A percentile compares a stretch with the other conserved stretches of the same genome.
Conservation (phyloP, 768 basidiomycete genomes). For the Trametes sanguinea region DNA sequence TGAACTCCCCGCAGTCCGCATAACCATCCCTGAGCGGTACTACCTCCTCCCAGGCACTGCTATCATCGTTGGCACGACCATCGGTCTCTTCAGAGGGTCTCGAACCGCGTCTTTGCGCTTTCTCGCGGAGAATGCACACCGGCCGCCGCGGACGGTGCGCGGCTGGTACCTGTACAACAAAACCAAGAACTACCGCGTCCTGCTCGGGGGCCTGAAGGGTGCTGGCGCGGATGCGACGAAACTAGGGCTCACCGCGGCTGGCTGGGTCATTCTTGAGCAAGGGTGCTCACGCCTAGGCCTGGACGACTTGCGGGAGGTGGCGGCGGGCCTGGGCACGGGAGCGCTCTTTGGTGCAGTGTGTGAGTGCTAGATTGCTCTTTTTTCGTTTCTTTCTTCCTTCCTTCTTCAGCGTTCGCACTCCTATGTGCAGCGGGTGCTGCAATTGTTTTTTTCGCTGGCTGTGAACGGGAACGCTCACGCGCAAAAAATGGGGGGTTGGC, state of each 20-base stretch:
- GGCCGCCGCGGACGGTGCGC: slow-evolving; percentile 78
- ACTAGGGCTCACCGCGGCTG: slow-evolving; percentile 48
- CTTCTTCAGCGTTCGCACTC: no score
- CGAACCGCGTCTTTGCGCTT: slow-evolving; percentile 74
- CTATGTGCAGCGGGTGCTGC: background rate
- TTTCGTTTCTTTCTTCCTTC: background rate
- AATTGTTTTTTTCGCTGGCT: background rate
- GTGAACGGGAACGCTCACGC: slow-evolving; percentile 6
- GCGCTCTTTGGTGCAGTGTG: slow-evolving; percentile 57
- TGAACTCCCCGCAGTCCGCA: slow-evolving; percentile 31
- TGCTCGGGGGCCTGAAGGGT: slow-evolving; percentile 69
- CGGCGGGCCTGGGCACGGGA: slow-evolving; percentile 67
- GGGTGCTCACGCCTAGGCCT: slow-evolving; percentile 39
- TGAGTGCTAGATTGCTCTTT: slow-evolving; percentile 35
- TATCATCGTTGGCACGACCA: slow-evolving; percentile 59
- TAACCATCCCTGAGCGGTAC: slow-evolving; percentile 58
- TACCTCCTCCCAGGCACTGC: slow-evolving; percentile 64
- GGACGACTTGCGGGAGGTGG: slow-evolving; percentile 52
- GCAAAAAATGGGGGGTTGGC: background rate
- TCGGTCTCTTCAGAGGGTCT: slow-evolving; percentile 75
- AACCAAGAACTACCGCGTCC: slow-evolving; percentile 89
- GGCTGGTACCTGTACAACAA: slow-evolving; percentile 98
- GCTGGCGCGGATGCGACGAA: slow-evolving; percentile 59
- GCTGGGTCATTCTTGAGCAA: slow-evolving; percentile 54
- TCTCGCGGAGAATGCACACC: slow-evolving; percentile 91